Conservation (phyloP, 306 rosid genomes). For the Trifolium dubium region DNA sequence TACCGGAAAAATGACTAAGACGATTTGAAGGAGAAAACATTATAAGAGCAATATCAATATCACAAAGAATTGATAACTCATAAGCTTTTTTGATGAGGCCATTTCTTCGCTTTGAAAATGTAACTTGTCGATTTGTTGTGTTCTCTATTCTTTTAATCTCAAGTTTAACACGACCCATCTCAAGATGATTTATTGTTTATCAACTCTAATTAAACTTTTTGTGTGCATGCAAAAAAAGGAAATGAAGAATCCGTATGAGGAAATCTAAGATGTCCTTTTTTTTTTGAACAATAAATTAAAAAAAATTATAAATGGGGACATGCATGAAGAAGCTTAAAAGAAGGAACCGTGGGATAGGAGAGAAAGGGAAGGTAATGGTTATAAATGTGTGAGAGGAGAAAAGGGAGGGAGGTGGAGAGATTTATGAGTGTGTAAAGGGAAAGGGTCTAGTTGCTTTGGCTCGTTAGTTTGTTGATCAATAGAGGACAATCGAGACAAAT, state of each 20-base stretch:
- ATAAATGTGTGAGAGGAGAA: slow-evolving; percentile 60
- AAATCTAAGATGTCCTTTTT: slow-evolving; percentile 45
- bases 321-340: slow-evolving; percentile 60
- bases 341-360: slow-evolving; percentile 54
- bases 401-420: slow-evolving; percentile 56
- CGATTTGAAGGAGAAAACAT: slow-evolving; percentile 79
- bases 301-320: slow-evolving; percentile 40
- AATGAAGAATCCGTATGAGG: slow-evolving; percentile 43
- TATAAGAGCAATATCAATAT: slow-evolving; percentile 83
- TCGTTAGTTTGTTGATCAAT: slow-evolving; percentile 20
- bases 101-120: slow-evolving; percentile 85
- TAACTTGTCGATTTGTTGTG: slow-evolving; percentile 75
- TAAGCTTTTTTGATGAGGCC: slow-evolving; percentile 89
- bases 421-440: slow-evolving; percentile 51
- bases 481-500: neutral
- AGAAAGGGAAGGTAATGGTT: slow-evolving; percentile 59
- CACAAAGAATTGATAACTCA: slow-evolving; percentile 76
- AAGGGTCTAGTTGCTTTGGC: slow-evolving; percentile 45
- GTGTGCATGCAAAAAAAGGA: slow-evolving; percentile 25
- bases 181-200: slow-evolving; percentile 7
- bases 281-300: neutral
- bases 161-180: slow-evolving; percentile 87
- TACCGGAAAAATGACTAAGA: slow-evolving; percentile 73
- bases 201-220: neutral
- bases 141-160: slow-evolving; percentile 89